Evolutionary conservation across 2,329 filamentous ascomycete species (phyloP).

Genomic region (Pseudogymnoascus sp.): DNA sequence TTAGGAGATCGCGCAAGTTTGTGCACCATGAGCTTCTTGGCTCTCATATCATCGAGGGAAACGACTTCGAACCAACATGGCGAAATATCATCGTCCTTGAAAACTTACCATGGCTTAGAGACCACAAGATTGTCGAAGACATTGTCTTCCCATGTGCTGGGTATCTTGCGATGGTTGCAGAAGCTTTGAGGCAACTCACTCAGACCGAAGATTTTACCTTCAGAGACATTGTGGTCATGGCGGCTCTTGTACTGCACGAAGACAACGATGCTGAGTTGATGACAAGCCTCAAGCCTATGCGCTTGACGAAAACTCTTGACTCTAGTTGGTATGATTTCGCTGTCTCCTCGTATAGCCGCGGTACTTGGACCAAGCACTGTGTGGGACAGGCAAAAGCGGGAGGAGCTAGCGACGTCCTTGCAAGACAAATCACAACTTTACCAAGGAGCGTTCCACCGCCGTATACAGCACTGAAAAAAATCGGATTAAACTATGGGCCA

Average conservation of each 20-base stretch:
- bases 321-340: constrained; percentile 24
- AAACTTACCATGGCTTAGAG: constrained; percentile 40
- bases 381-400: constrained; percentile 19
- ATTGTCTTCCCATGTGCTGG: constrained; percentile 40
- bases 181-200: constrained; percentile 1
- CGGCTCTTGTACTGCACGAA: constrained; percentile 21
- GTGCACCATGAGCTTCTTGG: constrained; percentile 43
- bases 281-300: constrained; percentile 19
- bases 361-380: constrained; percentile 26
- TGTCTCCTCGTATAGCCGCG: constrained; percentile 22
- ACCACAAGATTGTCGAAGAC: constrained; percentile 42
- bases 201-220: constrained; percentile 10
- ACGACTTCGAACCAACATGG: constrained; percentile 25
- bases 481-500: constrained; percentile 23
- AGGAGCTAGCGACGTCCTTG: not conserved
- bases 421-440: not conserved
- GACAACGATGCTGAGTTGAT: constrained; percentile 22
- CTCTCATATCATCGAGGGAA: constrained; percentile 9
- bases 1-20: constrained; percentile 35
- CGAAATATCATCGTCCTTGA: constrained; percentile 32
- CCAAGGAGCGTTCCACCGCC: constrained; percentile 10
- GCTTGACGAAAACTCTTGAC: constrained; percentile 20
- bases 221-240: constrained; percentile 13
- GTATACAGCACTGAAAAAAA: constrained; percentile 19
- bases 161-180: constrained; percentile 21